These are phyloP conservation scores for Alisma plantagoaquatica DNA, from an alignment of 106 monocot genomes.

Conservation along the genomic window DNA sequence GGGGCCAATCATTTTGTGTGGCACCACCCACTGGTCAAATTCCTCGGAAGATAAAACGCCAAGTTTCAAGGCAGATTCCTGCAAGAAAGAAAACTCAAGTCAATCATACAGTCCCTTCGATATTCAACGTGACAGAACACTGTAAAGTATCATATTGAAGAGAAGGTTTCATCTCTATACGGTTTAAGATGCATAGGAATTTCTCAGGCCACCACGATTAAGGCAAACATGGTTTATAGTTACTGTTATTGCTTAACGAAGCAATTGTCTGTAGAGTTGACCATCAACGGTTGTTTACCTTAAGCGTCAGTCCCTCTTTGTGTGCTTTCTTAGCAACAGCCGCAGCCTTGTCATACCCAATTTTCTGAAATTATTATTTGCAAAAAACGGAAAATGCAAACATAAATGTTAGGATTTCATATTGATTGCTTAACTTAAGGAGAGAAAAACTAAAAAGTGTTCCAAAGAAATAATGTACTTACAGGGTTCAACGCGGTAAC, in stretches of 20 bases:
- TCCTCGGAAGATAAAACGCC: constrained; percentile 33
- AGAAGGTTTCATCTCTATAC: neutral
- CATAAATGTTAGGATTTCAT: neutral
- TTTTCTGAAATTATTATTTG: constrained; percentile 50
- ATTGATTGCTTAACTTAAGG: neutral
- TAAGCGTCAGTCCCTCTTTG: constrained; percentile 91
- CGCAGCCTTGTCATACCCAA: constrained; percentile 96
- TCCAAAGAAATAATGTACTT: constrained; percentile 18
- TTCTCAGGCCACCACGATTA: neutral
- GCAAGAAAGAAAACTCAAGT: neutral
- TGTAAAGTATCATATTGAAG: neutral
- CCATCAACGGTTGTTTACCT: constrained; percentile 30
- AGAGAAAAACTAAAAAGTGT: neutral
- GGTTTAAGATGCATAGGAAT: neutral
- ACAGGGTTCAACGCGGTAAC: constrained; percentile 95
- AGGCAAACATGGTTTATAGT: neutral
- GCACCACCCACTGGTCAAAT: constrained; percentile 38
- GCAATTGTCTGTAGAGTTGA: neutral
- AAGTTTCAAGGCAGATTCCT: constrained; percentile 35
- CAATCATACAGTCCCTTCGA: neutral
- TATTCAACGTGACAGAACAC: neutral
- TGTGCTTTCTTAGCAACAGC: constrained; percentile 99
- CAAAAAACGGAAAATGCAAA: neutral
- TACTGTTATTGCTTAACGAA: neutral
- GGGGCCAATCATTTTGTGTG: constrained; percentile 47